Evolutionary conservation across 225 moss, liverwort and hornwort species (phyloP).

Genomic region (Sphagnum contortum): DNA sequence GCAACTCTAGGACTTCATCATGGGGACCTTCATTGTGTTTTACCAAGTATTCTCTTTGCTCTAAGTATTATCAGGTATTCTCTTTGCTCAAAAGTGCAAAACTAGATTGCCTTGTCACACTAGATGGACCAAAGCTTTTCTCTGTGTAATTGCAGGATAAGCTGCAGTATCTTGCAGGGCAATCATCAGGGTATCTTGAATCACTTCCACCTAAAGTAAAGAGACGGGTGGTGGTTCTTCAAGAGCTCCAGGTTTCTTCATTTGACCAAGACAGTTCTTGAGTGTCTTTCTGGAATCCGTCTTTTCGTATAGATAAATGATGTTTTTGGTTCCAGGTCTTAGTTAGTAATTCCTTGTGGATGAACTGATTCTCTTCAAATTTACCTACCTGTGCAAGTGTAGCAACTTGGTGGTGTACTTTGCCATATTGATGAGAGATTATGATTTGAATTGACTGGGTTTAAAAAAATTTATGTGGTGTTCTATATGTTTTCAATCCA

Average conservation of each 20-base stretch:
- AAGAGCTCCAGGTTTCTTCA: constrained; percentile 62
- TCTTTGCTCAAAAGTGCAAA: too few species aligned
- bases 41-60: background rate
- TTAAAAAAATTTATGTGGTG: too few species aligned
- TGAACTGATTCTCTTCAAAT: background rate
- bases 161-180: constrained; percentile 65
- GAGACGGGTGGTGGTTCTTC: constrained; percentile 66
- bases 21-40: background rate
- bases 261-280: background rate
- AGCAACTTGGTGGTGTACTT: background rate
- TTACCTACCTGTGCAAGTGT: background rate
- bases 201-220: constrained; percentile 68
- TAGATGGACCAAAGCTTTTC: background rate
- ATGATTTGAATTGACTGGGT: too few species aligned
- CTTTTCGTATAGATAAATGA: too few species aligned
- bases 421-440: too few species aligned
- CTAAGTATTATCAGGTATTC: background rate
- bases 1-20: background rate
- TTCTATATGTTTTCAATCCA: too few species aligned
- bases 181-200: constrained; percentile 74
- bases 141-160: constrained; percentile 53
- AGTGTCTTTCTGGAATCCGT: too few species aligned
- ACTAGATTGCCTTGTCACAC: too few species aligned
- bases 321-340: too few species aligned
- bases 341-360: too few species aligned